Conservation (phyloP, 176 grass and related monocot genomes). For the Typha latifolia region DNA sequence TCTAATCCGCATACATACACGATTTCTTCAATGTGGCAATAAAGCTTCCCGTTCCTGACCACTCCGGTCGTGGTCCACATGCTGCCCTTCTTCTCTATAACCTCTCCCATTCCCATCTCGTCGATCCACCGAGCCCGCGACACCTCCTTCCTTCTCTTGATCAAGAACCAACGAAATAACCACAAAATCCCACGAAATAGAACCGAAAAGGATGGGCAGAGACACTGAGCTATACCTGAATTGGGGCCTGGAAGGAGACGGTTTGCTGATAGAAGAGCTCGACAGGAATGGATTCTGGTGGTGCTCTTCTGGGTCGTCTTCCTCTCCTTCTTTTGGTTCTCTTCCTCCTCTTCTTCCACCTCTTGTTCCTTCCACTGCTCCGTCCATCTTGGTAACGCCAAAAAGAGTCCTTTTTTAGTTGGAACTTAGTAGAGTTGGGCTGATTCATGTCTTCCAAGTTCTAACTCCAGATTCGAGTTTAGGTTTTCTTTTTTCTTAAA, state of each 20-base stretch:
- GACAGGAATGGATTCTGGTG: slow-evolving; percentile 45
- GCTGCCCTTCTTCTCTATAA: slow-evolving; percentile 66
- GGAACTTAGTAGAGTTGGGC: no score
- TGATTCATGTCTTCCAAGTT: no score
- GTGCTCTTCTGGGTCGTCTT: slow-evolving; percentile 41
- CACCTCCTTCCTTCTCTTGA: slow-evolving; percentile 34
- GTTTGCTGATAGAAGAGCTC: not conserved
- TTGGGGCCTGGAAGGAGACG: slow-evolving; percentile 19
- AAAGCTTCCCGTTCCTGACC: slow-evolving; percentile 38
- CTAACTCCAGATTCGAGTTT: no score
- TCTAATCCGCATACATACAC: slow-evolving; percentile 18
- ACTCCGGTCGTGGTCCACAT: slow-evolving; percentile 69
- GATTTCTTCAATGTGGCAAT: slow-evolving; percentile 85
- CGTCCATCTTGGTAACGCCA: not conserved
- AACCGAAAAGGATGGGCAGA: not conserved
- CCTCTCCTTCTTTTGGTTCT: not conserved
- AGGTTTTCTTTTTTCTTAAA: no score
- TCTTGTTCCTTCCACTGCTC: not conserved
- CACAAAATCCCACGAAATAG: not conserved
- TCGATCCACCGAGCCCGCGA: slow-evolving; percentile 69
- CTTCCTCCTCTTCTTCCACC: slow-evolving; percentile 6
- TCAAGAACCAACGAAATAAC: not conserved
- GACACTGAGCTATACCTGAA: slow-evolving; percentile 25
- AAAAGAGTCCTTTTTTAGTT: not conserved
- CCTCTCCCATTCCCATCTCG: slow-evolving; percentile 46